Evolutionary conservation across 1,284 basidiomycete genomes (phyloP), one percentile per base, ranked within the genome.

Genomic region (Ceratobasidium sp.): DNA sequence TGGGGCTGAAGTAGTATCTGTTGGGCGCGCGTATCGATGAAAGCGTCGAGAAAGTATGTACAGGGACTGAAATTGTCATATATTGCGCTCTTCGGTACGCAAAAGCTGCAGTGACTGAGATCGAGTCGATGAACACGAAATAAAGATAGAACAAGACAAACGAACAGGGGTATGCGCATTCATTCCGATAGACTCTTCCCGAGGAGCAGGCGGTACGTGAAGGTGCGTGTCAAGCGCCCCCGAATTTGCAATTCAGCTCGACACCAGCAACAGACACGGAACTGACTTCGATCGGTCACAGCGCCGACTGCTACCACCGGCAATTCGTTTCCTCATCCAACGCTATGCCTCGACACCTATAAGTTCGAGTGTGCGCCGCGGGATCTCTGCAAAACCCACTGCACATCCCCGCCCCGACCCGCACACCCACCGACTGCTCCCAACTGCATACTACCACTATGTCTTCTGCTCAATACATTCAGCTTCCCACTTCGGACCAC

Each of bases 261-360:
- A 71, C 67, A 71, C 67, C 67, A 71, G 41, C 67, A 71, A 60
- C 29, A n/a, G 17, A 19, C 19, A 29, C 31, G 57, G 41, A 60
- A 71, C 67, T 29, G 54, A 71, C 67, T 71, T 71, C 67, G 53
- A 24, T 71, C 54, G 67, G 67, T 71, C 67, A 56, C 67, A 59
- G 67, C 36, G 36, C 36, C 54, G 67, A 31, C 47, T 63, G n/a
- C 24, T 44, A 56, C 15, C 29, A 31, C 31, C 22, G 36, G 56
- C 29, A 29, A 59, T 59, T 59, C 56, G 56, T 59, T 59, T 59
- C 29, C 29, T 59, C 56, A 59, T 59, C 29, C 36, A 33, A 17
- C 29, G 56, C 17, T 19, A 31, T 41, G 36, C 36, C 36, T n/a
- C 57, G 41, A 60, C 57, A 41, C 17, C 14, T 15, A 60, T 33